Evolutionary conservation across 345 rosid genomes (phyloP), one percentile per base, ranked within the genome.

Genomic region (Populus alba): DNA sequence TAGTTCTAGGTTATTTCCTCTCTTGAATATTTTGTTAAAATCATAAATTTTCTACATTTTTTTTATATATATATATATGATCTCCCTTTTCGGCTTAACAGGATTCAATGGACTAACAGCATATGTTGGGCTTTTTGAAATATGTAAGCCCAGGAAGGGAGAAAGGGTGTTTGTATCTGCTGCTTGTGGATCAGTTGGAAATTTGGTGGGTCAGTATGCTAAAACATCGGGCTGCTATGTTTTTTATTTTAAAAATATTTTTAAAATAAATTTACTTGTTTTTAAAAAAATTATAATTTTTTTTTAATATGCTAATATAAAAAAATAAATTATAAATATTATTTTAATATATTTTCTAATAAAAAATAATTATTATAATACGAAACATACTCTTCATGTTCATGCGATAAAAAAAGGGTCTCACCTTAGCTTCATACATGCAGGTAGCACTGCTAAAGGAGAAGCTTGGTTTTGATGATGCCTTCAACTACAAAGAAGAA

Each of bases 1-100:
- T 89, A 43, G 27, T 84, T 80, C 75, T 90, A 27, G 91, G 93
- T 90, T 9, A 39, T 8, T 25, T 11, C 10, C 38, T 17, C 6
- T 8, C 18, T 31, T 65, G 9, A 25, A 65, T 5, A 33, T 33
- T 33, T 4, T 4, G 37, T 33, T 33, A 33, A 33, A 33, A 33
- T 33, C 37, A 33, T 33, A 4, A 4, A 33, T 33, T 4, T 33
- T 33, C 1, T 27, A 27, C 27, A 27, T 27, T 27, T 27, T 27
- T 27, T 27, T 27, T 27, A 31, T 33, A 31, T 31, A 31, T 31
- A 29, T 29, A 31, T 31, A 31, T 0, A 31, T 33, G 5, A 33
- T 33, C 37, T 33, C 37, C 37, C 37, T 33, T 5, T 0, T 33
- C 0, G 25, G 7, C 23, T 15, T n/a, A 3, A 31, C n/a, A 38